Evolutionary conservation across 495 filamentous ascomycete genomes (phyloP).

Genomic region (Polyplosphaeria fusca): DNA sequence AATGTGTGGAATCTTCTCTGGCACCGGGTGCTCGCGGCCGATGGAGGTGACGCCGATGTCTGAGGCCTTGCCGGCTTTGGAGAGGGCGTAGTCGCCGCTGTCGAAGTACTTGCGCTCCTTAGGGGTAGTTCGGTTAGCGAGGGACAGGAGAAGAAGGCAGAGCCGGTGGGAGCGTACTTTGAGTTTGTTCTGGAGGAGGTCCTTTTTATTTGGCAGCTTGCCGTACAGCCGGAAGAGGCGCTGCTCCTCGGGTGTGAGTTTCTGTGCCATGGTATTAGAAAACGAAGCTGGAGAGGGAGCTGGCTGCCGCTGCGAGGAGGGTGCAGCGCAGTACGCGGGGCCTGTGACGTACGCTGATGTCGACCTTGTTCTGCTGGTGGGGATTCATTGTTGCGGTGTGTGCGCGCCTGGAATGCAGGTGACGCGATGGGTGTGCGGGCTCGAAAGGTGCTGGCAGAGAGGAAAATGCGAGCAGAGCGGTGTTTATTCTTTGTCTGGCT

Average conservation of each 20-base stretch:
- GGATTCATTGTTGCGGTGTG: conserved; percentile 71
- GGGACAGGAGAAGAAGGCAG: not conserved
- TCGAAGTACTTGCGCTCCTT: conserved; percentile 99
- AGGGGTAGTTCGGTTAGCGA: conserved; percentile 18
- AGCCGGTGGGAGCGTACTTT: conserved; percentile 50
- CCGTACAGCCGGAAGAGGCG: conserved; percentile 93
- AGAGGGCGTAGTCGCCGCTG: conserved; percentile 94
- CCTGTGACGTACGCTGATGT: conserved; percentile 72
- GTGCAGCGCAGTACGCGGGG: too few relatives aligned
- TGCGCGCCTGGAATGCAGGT: conserved; percentile 5
- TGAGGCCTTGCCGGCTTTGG: conserved; percentile 95
- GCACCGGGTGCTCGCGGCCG: conserved; percentile 88
- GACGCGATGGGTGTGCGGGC: conserved; percentile 1
- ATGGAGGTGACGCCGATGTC: conserved; percentile 91
- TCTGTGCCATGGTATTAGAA: conserved; percentile 50
- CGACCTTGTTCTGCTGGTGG: conserved; percentile 93
- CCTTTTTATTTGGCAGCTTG: conserved; percentile 92
- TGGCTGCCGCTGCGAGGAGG: too few relatives aligned
- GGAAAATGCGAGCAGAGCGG: conserved; percentile 2
- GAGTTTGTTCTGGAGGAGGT: conserved; percentile 96
- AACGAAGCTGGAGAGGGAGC: not conserved
- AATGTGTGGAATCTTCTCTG: conserved; percentile 94
- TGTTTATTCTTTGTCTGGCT: conserved; percentile 32
- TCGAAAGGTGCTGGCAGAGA: not conserved
- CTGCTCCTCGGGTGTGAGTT: conserved; percentile 86